Conservation (phyloP, 495 filamentous ascomycete genomes). For the Antarctomyces pellizariae region DNA sequence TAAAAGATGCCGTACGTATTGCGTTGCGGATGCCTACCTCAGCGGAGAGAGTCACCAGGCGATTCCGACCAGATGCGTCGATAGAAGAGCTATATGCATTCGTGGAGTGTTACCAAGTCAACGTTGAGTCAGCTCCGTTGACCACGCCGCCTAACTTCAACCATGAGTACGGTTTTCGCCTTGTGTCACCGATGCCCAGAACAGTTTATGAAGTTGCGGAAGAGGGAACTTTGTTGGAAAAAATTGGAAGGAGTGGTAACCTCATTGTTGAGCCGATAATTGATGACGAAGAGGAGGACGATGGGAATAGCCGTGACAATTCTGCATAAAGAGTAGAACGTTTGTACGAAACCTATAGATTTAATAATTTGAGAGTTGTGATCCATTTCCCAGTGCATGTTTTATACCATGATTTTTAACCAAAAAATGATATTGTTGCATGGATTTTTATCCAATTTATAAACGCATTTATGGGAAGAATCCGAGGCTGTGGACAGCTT, state of each 20-base stretch:
- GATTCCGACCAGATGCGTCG: slow-evolving; percentile 35
- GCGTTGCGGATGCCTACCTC: slow-evolving; percentile 54
- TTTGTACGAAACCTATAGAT: too few species aligned
- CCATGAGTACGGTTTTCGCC: slow-evolving; percentile 57
- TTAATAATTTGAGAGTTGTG: too few species aligned
- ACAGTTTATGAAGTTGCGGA: slow-evolving; percentile 45
- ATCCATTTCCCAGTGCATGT: too few species aligned
- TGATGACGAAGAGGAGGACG: slow-evolving; percentile 31
- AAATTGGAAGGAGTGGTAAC: slow-evolving; percentile 67
- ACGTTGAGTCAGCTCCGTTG: slow-evolving; percentile 15
- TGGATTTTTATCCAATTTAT: too few species aligned
- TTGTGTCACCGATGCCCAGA: slow-evolving; percentile 66
- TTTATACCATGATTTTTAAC: too few species aligned
- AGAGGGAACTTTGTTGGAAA: slow-evolving; percentile 37
- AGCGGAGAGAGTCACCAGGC: slow-evolving; percentile 40
- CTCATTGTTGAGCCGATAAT: slow-evolving; percentile 54
- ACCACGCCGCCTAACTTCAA: slow-evolving; percentile 40
- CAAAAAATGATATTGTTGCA: too few species aligned
- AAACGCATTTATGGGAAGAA: too few species aligned
- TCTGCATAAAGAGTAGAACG: too few species aligned
- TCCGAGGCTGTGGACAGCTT: too few species aligned
- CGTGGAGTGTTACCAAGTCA: slow-evolving; percentile 69
- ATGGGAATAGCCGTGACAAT: too few species aligned
- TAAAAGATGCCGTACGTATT: slow-evolving; percentile 52
- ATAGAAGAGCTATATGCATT: slow-evolving; percentile 90